These are phyloP conservation scores for Aspergillus jensenii DNA, from an alignment of 2,329 filamentous ascomycete genomes.

Conservation along the genomic window DNA sequence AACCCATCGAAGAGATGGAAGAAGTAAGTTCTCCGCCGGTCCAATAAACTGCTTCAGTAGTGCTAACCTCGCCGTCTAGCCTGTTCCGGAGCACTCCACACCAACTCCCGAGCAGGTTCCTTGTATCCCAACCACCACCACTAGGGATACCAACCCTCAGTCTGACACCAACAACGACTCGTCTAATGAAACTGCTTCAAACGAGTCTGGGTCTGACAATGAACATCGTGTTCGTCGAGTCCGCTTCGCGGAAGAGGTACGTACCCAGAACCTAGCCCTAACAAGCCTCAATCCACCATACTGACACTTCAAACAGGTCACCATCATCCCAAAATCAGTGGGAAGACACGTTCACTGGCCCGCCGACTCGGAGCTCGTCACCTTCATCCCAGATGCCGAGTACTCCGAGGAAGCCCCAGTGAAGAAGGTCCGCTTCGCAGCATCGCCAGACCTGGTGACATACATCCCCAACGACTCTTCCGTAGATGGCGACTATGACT, in stretches of 20 bases:
- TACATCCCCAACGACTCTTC: not conserved
- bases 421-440: not conserved
- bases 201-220: not conserved
- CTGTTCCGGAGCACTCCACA: not conserved
- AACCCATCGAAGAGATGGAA: not conserved
- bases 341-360: too few relatives aligned
- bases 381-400: too few relatives aligned
- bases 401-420: too few relatives aligned
- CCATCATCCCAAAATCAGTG: too few relatives aligned
- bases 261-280: too few relatives aligned
- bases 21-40: not conserved
- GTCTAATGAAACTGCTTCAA: too few relatives aligned
- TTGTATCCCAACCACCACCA: not conserved
- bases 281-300: not conserved
- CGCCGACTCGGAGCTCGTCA: too few relatives aligned
- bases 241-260: not conserved
- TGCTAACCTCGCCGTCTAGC: not conserved
- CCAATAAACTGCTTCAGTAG: rapidly evolving
- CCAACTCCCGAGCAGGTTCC: not conserved
- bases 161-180: not conserved
- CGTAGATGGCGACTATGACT: not conserved
- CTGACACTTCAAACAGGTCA: too few relatives aligned
- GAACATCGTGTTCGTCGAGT: not conserved
- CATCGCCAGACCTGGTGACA: not conserved
- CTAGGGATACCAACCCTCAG: not conserved